Conservation (phyloP, 2,329 filamentous ascomycete species). For the Raffaelea ambrosiae region DNA sequence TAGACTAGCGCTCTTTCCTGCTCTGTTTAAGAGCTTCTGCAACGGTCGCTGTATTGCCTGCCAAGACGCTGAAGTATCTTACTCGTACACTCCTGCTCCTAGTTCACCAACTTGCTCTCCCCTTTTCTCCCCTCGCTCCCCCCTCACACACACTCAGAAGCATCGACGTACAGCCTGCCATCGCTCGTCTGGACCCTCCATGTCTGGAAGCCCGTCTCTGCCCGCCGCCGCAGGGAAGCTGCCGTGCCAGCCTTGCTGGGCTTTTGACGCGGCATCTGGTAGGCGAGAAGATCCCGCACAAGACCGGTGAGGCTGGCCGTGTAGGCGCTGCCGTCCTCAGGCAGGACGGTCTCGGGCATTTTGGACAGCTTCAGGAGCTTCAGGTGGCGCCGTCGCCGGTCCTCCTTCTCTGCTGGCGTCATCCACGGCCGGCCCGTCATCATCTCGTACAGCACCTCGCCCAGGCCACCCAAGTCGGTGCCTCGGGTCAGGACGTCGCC, state of each 20-base stretch:
- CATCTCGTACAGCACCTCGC: conserved; percentile 30
- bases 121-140: too few relatives aligned
- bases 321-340: background rate
- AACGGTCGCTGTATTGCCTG: too few relatives aligned
- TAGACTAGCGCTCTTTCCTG: background rate
- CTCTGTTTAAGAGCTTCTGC: too few relatives aligned
- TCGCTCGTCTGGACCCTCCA: background rate
- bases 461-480: conserved; percentile 29
- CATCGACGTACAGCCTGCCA: background rate
- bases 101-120: too few relatives aligned
- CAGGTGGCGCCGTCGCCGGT: background rate
- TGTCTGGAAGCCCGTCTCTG: background rate
- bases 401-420: background rate
- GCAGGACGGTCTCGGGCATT: background rate
- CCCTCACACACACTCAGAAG: background rate
- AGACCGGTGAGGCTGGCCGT: background rate
- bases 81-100: too few relatives aligned
- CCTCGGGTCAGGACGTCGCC: conserved; percentile 10
- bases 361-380: background rate
- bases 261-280: background rate
- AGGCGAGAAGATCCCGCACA: background rate
- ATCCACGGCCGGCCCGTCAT: conserved; percentile 23
- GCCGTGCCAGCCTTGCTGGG: background rate
- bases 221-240: background rate
- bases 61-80: too few relatives aligned